Percentiles rank a stretch among this genome's conserved stretches.
phyloP scores from a whole-genome alignment of 148 eudicot species.

The Gaultheria prostrata region DNA sequence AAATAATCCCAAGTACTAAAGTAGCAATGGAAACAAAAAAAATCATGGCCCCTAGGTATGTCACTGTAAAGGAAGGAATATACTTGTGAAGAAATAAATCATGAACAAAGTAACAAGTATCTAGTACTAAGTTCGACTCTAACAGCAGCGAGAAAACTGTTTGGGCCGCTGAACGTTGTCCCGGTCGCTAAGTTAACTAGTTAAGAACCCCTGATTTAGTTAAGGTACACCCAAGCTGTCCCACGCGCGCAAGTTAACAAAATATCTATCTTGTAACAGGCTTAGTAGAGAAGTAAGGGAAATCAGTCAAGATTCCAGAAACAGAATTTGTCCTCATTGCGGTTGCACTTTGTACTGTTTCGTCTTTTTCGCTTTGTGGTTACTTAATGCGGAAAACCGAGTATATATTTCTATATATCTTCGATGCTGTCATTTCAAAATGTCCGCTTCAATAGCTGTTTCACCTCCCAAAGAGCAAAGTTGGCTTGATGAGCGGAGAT shows the following conservation, averaged over 20 bases:
- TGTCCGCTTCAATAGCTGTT: no score
- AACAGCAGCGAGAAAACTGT: background rate
- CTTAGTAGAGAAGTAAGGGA: background rate
- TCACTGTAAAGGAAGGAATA: background rate
- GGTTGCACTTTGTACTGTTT: conserved; percentile 5
- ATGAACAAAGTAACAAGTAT: no score
- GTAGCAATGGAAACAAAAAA: background rate
- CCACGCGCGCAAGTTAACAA: background rate
- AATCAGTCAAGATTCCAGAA: conserved; percentile 5
- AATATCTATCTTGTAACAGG: background rate
- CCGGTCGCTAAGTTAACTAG: background rate
- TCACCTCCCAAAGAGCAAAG: no score
- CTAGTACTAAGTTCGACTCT: background rate
- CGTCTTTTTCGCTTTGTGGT: background rate
- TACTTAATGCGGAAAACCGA: background rate
- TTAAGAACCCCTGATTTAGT: background rate
- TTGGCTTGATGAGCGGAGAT: no score
- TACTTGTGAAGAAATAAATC: background rate
- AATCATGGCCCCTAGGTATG: background rate
- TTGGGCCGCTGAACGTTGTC: background rate
- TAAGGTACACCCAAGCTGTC: background rate
- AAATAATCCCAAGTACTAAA: background rate
- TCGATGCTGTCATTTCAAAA: no score
- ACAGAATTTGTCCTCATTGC: background rate
- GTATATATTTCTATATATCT: no score